Evolutionary conservation across 345 rosid species (phyloP), one percentile per base, ranked within the genome.

Genomic region (Lepidium aucheri): DNA sequence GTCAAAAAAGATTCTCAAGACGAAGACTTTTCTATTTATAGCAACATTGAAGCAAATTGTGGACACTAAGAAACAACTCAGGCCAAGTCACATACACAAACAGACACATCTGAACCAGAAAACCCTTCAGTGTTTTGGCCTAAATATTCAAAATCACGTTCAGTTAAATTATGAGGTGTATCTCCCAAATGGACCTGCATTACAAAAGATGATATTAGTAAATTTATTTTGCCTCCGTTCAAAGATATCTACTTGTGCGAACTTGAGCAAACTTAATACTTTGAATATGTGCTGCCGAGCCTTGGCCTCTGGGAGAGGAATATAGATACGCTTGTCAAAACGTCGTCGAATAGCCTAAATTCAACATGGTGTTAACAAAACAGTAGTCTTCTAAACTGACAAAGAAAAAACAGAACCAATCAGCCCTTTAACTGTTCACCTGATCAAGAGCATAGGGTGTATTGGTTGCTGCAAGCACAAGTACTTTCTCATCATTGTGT

Each of bases 391-490:
- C 49, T 9, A 18, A n/a, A 41, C 63, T 56, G 42, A 62, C 34
- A 34, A 58, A 45, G 14, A 74, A 68, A 63, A 43, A 30, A 36
- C 13, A 40, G 9, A 67, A 47, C 67, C 55, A 28, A 74, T 10
- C 12, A 18, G 15, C 56, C 39, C n/a, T 14, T 28, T 17, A 12
- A 24, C 30, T 49, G 36, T 60, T 68, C 18, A 83, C 96, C 88
- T 89, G 98, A 86, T 89, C 96, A 49, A 92, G 80, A 45, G 98
- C 89, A 79, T 92, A 89, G 6, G 98, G 98, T 20, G 96, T 89
- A 74, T 89, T 89, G 55, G 96, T 89, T 35, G 98, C 98, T 47
- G 96, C 95, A 77, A 89, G 98, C 72, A 91, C 85, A 63, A 91
- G 98, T 74, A 91, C 98, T 80, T 91, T 91, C 74, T 84, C 83